phyloP scores from a whole-genome alignment of 2,329 filamentous ascomycete species.

The Lecanicillium sp. region DNA sequence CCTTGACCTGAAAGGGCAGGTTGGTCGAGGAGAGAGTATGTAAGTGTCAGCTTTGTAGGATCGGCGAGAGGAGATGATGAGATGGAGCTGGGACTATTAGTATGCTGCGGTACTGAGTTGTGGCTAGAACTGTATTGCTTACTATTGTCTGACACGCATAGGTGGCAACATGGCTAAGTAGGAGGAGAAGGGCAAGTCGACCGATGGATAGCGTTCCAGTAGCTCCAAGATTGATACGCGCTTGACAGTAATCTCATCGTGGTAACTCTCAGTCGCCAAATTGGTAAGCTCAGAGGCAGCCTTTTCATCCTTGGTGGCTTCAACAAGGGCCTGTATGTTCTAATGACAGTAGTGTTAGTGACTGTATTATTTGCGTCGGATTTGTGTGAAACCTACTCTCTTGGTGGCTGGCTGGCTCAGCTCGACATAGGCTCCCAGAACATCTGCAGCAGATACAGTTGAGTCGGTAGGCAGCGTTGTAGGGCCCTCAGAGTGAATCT shows the following conservation, averaged over 20 bases:
- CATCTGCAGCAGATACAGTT: constrained; percentile 51
- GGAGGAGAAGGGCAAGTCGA: constrained; percentile 53
- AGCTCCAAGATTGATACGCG: constrained; percentile 60
- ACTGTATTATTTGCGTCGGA: not conserved
- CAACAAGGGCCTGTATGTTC: constrained; percentile 34
- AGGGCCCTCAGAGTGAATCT: constrained; percentile 43
- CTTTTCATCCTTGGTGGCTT: constrained; percentile 38
- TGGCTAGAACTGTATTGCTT: constrained; percentile 8
- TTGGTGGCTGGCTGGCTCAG: constrained; percentile 64
- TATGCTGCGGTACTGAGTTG: constrained; percentile 32
- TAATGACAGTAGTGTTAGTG: constrained; percentile 14
- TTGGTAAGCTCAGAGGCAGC: constrained; percentile 33
- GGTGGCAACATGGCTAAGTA: constrained; percentile 68
- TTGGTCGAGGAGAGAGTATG: constrained; percentile 56
- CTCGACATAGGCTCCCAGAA: constrained; percentile 66
- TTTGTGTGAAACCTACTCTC: constrained; percentile 32
- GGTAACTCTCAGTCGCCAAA: constrained; percentile 39
- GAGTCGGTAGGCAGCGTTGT: constrained; percentile 46
- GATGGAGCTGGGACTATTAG: constrained; percentile 43
- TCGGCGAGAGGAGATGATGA: constrained; percentile 63
- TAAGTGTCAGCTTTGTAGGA: constrained; percentile 51
- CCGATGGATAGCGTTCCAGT: constrained; percentile 52
- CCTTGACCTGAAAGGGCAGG: constrained; percentile 42
- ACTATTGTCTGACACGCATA: constrained; percentile 70
- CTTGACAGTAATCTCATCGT: constrained; percentile 42